Evolutionary conservation across 1,139 yeast genomes (phyloP), one percentile per base, ranked within the genome.

Genomic region (Yamadazyma atlantica): DNA sequence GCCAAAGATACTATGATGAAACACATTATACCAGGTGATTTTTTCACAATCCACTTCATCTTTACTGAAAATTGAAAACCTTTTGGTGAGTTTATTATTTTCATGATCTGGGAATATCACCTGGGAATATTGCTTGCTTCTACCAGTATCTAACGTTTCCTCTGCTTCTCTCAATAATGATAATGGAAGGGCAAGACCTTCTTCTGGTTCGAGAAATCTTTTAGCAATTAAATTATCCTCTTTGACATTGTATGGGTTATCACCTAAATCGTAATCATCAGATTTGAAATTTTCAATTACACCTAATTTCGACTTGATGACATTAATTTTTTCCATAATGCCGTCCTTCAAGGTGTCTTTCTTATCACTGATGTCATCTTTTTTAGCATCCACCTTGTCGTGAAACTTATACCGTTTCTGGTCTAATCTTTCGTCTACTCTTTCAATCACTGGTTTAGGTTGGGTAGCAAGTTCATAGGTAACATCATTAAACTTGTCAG

Each of bases 1-100:
- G 0, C 78, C 78, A 50, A 73, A 73, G 15, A 73, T 58, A 36
- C 75, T 66, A 38, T 72, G 73, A 43, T 66, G 75, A 47, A 74
- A 68, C 1, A 73, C 66, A 42, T 66, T 73, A 38, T 53, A 68
- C 79, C 79, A 74, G 1, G 77, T 73, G 11, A 73, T 65, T n/a
- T 64, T 64, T 36, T 66, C 71, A 54, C 79, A 74, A 29, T 57
- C 49, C 4, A 10, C n/a, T 10, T 46, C 45, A 15, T 49, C 58
- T 18, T 46, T 42, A 34, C 57, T 53, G 37, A 51, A 53, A 9
- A 50, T 48, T 4, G 51, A 43, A 29, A 44, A 48, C 29, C 53
- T 32, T 26, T 46, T 49, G 3, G 29, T 9, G 23, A 38, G 16
- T 5, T 6, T 11, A 13, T 26, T n/a, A 21, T 32, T 19, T 29